Conservation (phyloP, 2,329 filamentous ascomycete genomes). For the Pseudocercospora cruenta region DNA sequence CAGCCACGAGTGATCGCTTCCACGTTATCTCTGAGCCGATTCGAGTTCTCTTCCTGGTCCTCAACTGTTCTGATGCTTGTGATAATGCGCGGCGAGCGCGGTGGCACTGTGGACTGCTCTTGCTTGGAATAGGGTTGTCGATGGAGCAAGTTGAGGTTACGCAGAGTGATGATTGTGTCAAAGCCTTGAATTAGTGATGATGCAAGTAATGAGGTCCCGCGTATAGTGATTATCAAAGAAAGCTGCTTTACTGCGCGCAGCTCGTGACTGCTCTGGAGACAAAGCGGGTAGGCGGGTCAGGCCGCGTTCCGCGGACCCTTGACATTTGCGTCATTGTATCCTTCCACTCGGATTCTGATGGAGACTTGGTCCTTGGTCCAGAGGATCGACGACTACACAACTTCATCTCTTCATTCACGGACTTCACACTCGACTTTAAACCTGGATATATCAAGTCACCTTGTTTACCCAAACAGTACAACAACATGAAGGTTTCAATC, state of each 20-base stretch:
- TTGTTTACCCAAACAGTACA: background rate
- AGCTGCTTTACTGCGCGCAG: background rate
- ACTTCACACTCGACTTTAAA: background rate
- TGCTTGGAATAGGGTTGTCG: background rate
- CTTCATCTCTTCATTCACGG: background rate
- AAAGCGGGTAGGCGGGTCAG: background rate
- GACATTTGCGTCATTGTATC: background rate
- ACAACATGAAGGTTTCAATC: slow-evolving; percentile 37
- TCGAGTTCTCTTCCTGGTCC: background rate
- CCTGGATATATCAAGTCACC: background rate
- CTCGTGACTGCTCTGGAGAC: background rate
- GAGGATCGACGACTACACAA: background rate
- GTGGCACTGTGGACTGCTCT: background rate
- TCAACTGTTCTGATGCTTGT: background rate
- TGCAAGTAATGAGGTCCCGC: background rate
- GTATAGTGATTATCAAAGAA: background rate
- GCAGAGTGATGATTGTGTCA: background rate
- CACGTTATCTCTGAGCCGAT: background rate
- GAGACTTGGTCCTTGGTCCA: background rate
- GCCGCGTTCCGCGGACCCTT: background rate
- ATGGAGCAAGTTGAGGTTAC: background rate
- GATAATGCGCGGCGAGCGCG: background rate
- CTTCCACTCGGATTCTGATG: background rate
- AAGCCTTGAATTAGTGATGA: background rate
- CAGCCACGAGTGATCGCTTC: background rate